Base-by-base conservation (phyloP, 768 basidiomycete genomes). In the Thelephora ganbajun region DNA sequence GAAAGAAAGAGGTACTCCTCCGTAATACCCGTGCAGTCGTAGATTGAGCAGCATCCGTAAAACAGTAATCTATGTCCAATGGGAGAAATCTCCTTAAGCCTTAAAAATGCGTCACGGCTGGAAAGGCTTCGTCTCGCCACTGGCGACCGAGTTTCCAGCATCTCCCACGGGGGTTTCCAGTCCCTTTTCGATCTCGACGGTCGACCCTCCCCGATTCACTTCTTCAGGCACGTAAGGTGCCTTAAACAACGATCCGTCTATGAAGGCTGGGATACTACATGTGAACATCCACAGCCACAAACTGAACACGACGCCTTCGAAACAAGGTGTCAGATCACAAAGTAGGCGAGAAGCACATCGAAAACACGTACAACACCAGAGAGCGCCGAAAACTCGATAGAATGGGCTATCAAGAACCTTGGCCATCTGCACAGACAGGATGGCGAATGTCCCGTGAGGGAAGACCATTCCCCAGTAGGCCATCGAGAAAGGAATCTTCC, bases 401-500 rank as follows among this genome's bases (percentile, higher is more conserved):
- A 73, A 71, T 1, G 57, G 56, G 44, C 71, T 73, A 30, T 75
- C 60, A n/a, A 79, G 60, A 14, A 73, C 68, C 20, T 46, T 56
- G 1, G 70, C 73, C 3, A 80, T 60, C 52, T 75, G 67, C 13
- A 76, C 66, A 0, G 70, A 70, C 20, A 74, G 62, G 12, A 76
- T 51, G 9, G 71, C 67, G 54, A 70, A 76, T 3, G 73, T 73
- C 5, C 67, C 76, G 56, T 70, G 74, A 19, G 76, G 76, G 64
- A 77, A 78, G 51, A 77, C 62, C 14, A 70, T 61, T 4, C 74
- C 76, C 75, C 76, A 77, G 55, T 71, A 75, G 0, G 65, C 63
- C 49, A 77, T 52, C 6, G 66, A 61, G 51, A 77, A 76, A 0
- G 64, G 63, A 5, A 74, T 48, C n/a, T 55, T 53, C n/a, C 63